Conservation (phyloP, 1,284 basidiomycete genomes). For the Trichosporon sp. region DNA sequence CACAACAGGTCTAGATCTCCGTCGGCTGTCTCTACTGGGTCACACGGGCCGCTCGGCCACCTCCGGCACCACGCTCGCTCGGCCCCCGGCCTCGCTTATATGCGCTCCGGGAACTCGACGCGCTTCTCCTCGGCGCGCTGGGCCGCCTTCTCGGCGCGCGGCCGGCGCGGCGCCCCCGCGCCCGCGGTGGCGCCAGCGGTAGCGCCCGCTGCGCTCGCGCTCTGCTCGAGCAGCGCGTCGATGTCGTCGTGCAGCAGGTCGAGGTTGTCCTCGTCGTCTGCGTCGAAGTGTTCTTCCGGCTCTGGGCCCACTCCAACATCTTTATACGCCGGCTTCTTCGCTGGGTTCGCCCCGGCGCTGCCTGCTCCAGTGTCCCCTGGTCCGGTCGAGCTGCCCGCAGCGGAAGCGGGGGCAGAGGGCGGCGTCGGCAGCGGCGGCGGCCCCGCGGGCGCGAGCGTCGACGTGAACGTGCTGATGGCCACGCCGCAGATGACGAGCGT, state of each 20-base stretch:
- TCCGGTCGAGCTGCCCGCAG: slow-evolving; percentile 5
- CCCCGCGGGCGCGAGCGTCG: slow-evolving; percentile 4
- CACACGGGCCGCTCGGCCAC: not conserved
- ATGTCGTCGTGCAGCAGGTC: not conserved
- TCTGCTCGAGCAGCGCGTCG: slow-evolving; percentile 7
- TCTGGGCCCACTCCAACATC: slow-evolving; percentile 36
- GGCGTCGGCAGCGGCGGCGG: not conserved
- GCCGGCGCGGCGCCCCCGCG: not conserved
- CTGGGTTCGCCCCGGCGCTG: not conserved
- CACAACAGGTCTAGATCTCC: not conserved
- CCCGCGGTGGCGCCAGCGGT: too few relatives aligned
- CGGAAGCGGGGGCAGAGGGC: not conserved
- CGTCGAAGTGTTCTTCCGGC: slow-evolving; percentile 17
- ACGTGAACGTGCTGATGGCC: slow-evolving; percentile 13
- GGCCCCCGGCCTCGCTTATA: too few relatives aligned
- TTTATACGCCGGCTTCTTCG: not conserved
- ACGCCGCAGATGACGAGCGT: slow-evolving; percentile 19
- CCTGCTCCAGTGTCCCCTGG: too few relatives aligned
- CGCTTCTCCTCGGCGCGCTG: not conserved
- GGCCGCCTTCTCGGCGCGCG: not conserved
- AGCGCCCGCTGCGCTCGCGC: not conserved
- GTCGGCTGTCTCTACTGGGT: not conserved
- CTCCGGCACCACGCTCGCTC: not conserved
- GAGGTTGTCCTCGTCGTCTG: not conserved
- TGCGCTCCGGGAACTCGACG: not conserved